These are phyloP conservation scores for Rhododendron henanense DNA, from an alignment of 148 eudicot genomes.

Conservation along the genomic window DNA sequence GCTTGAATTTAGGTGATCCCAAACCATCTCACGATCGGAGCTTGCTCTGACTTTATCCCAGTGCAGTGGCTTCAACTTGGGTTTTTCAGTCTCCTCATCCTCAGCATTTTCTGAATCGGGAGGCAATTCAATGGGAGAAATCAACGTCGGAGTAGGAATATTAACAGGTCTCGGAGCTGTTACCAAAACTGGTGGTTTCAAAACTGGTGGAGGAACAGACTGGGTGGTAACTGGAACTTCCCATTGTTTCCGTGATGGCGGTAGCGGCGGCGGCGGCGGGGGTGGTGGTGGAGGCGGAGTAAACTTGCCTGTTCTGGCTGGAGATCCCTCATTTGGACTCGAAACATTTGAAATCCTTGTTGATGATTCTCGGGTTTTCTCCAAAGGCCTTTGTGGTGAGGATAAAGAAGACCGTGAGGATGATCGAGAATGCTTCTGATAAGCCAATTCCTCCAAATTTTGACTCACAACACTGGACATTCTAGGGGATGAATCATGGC, in stretches of 20 bases:
- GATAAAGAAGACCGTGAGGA: conserved; percentile 17
- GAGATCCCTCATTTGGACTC: background rate
- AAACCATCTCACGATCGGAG: conserved; percentile 94
- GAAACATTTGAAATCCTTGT: background rate
- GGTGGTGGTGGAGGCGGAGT: background rate
- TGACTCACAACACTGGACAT: background rate
- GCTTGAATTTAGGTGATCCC: conserved; percentile 96
- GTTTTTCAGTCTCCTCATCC: conserved; percentile 58
- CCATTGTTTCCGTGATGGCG: conserved; percentile 28
- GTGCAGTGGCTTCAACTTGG: conserved; percentile 85
- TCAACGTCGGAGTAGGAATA: conserved; percentile 24
- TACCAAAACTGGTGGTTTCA: conserved; percentile 24
- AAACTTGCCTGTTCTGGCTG: background rate
- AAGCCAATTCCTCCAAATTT: conserved; percentile 6
- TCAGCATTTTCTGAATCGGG: conserved; percentile 23
- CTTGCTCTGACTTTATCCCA: conserved; percentile 99
- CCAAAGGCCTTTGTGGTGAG: conserved; percentile 12
- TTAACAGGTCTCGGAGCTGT: conserved; percentile 40
- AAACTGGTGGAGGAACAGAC: background rate
- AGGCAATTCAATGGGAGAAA: conserved; percentile 29
- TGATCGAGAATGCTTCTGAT: conserved; percentile 6
- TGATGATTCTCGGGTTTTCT: conserved; percentile 8
- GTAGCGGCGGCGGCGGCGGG: conserved; percentile 16
- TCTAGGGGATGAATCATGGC: conserved; percentile 7
- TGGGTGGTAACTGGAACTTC: conserved; percentile 35